Percentiles rank a stretch among this genome's conserved stretches.
Evolutionary conservation across 2,329 filamentous ascomycete species (phyloP).

Genomic region (Hirsutella thompsonii): DNA sequence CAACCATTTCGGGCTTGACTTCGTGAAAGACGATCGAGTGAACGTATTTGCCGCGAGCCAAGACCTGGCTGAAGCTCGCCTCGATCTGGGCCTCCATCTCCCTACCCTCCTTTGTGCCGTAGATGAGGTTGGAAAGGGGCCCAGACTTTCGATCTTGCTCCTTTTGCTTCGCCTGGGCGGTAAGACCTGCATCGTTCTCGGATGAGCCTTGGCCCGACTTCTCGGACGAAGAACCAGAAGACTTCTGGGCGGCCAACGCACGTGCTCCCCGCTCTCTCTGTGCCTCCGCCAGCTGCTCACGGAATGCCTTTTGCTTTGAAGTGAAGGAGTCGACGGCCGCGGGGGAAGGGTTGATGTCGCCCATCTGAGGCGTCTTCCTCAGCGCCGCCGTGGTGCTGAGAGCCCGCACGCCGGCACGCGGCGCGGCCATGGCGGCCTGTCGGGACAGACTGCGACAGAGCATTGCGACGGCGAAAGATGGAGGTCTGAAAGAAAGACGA

Average conservation of each 20-base stretch:
- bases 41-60: slow-evolving; percentile 94
- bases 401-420: slow-evolving; percentile 37
- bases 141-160: slow-evolving; percentile 54
- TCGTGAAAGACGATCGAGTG: slow-evolving; percentile 96
- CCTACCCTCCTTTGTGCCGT: slow-evolving; percentile 89
- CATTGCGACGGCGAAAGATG: slow-evolving; percentile 21
- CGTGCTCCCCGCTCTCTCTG: slow-evolving; percentile 80
- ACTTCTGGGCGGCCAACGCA: slow-evolving; percentile 38
- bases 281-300: slow-evolving; percentile 64
- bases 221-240: slow-evolving; percentile 29
- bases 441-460: slow-evolving; percentile 38
- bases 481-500: neutral
- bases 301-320: slow-evolving; percentile 72
- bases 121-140: slow-evolving; percentile 77
- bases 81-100: slow-evolving; percentile 94
- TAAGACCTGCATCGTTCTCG: slow-evolving; percentile 21
- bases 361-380: slow-evolving; percentile 58
- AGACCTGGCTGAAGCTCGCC: slow-evolving; percentile 85
- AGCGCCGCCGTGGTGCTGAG: slow-evolving; percentile 39
- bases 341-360: slow-evolving; percentile 59
- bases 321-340: slow-evolving; percentile 66
- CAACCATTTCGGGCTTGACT: slow-evolving; percentile 88
- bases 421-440: slow-evolving; percentile 25
- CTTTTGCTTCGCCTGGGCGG: slow-evolving; percentile 42
- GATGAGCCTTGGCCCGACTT: slow-evolving; percentile 25